Conservation (phyloP, 352 stramenopile genomes). For the Pythium sukuiense region DNA sequence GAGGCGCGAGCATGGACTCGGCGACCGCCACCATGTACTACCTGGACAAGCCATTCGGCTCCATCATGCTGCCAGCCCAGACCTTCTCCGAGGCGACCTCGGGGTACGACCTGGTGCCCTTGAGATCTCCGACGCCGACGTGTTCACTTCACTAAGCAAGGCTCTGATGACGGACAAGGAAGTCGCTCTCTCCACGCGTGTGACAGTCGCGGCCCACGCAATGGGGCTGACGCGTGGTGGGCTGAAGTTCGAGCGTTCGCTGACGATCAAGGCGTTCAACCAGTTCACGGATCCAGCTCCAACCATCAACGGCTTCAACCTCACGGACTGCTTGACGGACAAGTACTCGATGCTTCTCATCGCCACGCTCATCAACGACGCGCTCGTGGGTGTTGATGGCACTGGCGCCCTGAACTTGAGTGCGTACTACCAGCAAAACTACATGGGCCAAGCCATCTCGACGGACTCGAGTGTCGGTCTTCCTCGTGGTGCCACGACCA, state of each 20-base stretch:
- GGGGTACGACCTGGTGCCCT: conserved; percentile 48
- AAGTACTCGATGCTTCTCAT: conserved; percentile 57
- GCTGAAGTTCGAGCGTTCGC: conserved; percentile 41
- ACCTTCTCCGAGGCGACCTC: conserved; percentile 47
- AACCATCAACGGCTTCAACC: conserved; percentile 52
- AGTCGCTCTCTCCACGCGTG: conserved; percentile 35
- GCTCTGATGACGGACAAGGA: conserved; percentile 34
- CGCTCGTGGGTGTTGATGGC: conserved; percentile 46
- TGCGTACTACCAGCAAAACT: conserved; percentile 59
- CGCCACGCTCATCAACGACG: conserved; percentile 48
- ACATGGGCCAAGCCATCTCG: conserved; percentile 47
- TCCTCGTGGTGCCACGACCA: conserved; percentile 2
- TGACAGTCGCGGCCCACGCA: conserved; percentile 43
- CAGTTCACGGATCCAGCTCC: conserved; percentile 44
- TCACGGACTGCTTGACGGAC: conserved; percentile 37
- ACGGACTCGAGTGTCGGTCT: conserved; percentile 5
- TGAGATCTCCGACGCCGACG: conserved; percentile 35
- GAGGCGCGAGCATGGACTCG: conserved; percentile 44
- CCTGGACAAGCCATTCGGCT: conserved; percentile 40
- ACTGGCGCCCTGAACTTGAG: conserved; percentile 65
- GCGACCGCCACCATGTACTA: conserved; percentile 45
- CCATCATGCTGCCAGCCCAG: conserved; percentile 47
- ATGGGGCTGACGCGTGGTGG: conserved; percentile 45
- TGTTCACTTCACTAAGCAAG: conserved; percentile 45
- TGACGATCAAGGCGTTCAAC: conserved; percentile 48